These are phyloP conservation scores for Domatiomyces catenatus DNA, from an alignment of 2,329 filamentous ascomycete genomes.

Conservation along the genomic window DNA sequence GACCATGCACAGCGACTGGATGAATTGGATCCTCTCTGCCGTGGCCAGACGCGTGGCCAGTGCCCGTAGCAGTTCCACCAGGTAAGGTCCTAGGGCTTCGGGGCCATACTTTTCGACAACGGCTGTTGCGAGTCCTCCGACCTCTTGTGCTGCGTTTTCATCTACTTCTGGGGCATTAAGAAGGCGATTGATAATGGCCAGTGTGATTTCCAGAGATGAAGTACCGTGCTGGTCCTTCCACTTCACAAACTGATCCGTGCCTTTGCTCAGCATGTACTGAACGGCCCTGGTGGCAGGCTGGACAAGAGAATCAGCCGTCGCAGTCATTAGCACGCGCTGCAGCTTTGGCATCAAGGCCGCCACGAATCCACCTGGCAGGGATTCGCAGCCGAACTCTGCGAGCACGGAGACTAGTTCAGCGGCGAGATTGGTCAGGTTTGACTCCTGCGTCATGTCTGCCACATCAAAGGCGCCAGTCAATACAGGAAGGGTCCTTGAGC, in stretches of 20 bases:
- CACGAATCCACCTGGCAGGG: constrained; percentile 75
- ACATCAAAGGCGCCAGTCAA: constrained; percentile 81
- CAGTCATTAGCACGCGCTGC: constrained; percentile 64
- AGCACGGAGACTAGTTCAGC: constrained; percentile 70
- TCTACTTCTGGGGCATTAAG: constrained; percentile 71
- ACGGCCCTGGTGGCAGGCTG: constrained; percentile 73
- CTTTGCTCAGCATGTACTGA: constrained; percentile 78
- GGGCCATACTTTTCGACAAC: constrained; percentile 90
- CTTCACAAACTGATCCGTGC: constrained; percentile 73
- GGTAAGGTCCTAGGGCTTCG: constrained; percentile 75
- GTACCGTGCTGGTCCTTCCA: constrained; percentile 64
- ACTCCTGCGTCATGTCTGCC: constrained; percentile 68
- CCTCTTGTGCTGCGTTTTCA: constrained; percentile 88
- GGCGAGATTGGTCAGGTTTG: constrained; percentile 70
- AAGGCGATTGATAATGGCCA: constrained; percentile 74
- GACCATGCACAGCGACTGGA: constrained; percentile 87
- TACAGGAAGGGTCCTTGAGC: constrained; percentile 72
- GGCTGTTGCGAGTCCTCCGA: constrained; percentile 84
- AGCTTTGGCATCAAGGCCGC: constrained; percentile 75
- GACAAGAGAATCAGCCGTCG: constrained; percentile 73
- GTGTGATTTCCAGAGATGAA: constrained; percentile 70
- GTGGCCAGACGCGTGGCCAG: constrained; percentile 73
- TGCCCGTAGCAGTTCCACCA: constrained; percentile 74
- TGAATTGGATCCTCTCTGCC: constrained; percentile 73
- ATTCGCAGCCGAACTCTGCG: constrained; percentile 66